These are phyloP conservation scores for Cyamopsis tetragonoloba DNA, from an alignment of 306 rosid genomes.

Conservation along the genomic window DNA sequence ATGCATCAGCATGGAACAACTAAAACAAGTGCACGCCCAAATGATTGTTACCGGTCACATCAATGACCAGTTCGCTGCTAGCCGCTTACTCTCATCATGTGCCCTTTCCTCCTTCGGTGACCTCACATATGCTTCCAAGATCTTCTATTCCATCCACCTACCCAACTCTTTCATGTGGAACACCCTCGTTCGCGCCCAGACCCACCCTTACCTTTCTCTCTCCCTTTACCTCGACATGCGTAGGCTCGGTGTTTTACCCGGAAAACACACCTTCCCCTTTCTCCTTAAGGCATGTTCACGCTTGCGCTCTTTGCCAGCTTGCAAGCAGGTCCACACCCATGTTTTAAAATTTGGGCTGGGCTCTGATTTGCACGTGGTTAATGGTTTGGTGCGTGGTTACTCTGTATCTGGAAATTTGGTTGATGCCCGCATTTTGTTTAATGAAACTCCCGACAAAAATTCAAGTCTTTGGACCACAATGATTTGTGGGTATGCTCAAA, in stretches of 20 bases:
- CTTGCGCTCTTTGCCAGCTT: background rate
- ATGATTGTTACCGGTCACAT: constrained; percentile 35
- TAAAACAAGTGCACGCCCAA: constrained; percentile 41
- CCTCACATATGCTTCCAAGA: constrained; percentile 32
- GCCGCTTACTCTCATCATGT: constrained; percentile 37
- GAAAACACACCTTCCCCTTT: constrained; percentile 50
- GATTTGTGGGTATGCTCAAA: constrained; percentile 43
- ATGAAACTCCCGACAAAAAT: constrained; percentile 23
- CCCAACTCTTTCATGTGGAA: constrained; percentile 53
- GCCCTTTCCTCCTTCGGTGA: constrained; percentile 35
- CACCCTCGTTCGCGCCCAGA: constrained; percentile 43
- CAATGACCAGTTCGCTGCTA: constrained; percentile 37
- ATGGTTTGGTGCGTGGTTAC: constrained; percentile 35
- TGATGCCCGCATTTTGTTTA: constrained; percentile 32
- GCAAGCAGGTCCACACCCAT: constrained; percentile 39
- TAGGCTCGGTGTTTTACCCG: constrained; percentile 26
- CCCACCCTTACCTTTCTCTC: constrained; percentile 23
- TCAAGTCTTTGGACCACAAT: constrained; percentile 43
- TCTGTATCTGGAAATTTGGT: constrained; percentile 27
- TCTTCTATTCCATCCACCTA: constrained; percentile 12
- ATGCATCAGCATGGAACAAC: constrained; percentile 27
- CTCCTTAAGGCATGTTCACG: constrained; percentile 40
- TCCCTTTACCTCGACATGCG: constrained; percentile 36
- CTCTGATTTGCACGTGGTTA: constrained; percentile 31
- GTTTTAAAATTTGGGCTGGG: constrained; percentile 41